Evolutionary conservation across 208 protist genomes (phyloP).

Genomic region (Trypanosoma scelopori): DNA sequence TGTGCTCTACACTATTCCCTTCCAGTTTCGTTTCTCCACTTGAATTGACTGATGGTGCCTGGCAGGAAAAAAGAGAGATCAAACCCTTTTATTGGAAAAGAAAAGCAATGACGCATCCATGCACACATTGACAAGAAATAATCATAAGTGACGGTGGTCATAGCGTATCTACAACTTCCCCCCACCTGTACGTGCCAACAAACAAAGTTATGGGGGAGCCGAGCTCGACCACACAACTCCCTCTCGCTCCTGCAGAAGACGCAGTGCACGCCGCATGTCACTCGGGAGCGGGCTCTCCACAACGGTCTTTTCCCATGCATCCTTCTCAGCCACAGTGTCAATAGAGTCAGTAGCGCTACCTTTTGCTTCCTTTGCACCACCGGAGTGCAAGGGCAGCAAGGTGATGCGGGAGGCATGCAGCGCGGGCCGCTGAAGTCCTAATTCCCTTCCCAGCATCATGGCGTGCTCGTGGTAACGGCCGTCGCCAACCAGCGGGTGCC

Average conservation of each 20-base stretch:
- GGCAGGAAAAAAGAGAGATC: not conserved
- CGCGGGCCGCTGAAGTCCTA: slow-evolving; percentile 31
- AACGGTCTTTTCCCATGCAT: slow-evolving; percentile 31
- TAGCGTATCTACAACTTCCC: not conserved
- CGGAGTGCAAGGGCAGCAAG: not conserved
- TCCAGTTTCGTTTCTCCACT: not conserved
- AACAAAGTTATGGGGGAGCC: not conserved
- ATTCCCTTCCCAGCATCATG: slow-evolving; percentile 10
- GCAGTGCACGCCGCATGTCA: slow-evolving; percentile 56
- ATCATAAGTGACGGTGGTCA: not conserved
- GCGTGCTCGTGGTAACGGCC: slow-evolving; percentile 48
- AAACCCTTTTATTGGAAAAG: not conserved
- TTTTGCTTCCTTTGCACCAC: not conserved
- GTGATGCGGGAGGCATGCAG: slow-evolving; percentile 44
- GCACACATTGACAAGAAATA: not conserved
- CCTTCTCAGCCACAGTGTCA: not conserved
- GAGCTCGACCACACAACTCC: not conserved
- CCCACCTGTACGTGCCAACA: not conserved
- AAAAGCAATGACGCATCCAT: not conserved
- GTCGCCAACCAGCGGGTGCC: slow-evolving; percentile 72
- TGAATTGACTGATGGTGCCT: not conserved
- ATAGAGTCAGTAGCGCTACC: not conserved
- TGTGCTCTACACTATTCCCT: not conserved
- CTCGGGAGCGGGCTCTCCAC: slow-evolving; percentile 53
- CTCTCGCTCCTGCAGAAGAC: slow-evolving; percentile 31